Percentiles rank a stretch among this genome's conserved stretches.
Evolutionary conservation across 2,329 filamentous ascomycete genomes (phyloP).

Genomic region (Ceratocystis harringtonii): DNA sequence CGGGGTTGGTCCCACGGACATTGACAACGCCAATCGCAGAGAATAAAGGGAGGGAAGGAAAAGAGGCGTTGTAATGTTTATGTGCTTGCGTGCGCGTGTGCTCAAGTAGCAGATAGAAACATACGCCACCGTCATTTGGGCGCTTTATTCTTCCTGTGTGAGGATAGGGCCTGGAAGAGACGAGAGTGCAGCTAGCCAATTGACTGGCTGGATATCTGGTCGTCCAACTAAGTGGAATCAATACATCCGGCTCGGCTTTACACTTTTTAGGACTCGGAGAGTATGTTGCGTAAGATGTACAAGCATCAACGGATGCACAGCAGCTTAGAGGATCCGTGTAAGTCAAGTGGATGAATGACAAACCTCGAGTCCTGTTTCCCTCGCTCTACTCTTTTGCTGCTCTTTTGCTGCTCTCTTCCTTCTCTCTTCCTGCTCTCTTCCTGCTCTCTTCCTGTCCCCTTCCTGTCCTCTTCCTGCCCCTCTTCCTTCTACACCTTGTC

Average conservation of each 20-base stretch:
- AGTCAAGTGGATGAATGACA: background rate
- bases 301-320: background rate
- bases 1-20: background rate
- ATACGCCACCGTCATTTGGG: background rate
- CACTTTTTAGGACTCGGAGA: background rate
- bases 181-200: too few relatives aligned
- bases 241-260: background rate
- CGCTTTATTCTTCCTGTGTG: background rate
- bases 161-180: too few relatives aligned
- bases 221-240: too few relatives aligned
- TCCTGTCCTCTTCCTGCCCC: background rate
- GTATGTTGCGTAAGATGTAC: background rate
- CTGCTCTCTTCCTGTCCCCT: too few relatives aligned
- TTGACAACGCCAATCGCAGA: background rate
- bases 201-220: too few relatives aligned
- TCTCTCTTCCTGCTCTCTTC: too few relatives aligned
- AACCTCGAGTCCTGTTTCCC: background rate
- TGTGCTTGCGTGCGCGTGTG: too few relatives aligned
- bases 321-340: background rate
- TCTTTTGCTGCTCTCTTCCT: too few relatives aligned
- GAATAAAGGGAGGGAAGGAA: background rate
- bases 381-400: background rate
- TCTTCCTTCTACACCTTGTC: background rate
- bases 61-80: background rate
- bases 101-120: background rate